Conservation (phyloP, 345 rosid species). For the Clausena lansium region DNA sequence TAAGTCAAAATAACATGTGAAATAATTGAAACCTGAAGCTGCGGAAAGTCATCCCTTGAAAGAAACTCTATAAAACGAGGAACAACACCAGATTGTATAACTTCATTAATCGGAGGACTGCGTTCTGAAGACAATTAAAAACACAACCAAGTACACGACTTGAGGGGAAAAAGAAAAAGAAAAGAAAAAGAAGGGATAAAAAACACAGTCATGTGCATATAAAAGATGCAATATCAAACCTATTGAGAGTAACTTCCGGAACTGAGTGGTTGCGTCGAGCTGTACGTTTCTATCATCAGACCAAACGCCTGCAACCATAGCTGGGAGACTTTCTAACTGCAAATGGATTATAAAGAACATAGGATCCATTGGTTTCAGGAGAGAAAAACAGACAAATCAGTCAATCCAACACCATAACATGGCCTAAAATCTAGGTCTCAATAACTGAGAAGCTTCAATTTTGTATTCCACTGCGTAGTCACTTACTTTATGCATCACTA, state of each 20-base stretch:
- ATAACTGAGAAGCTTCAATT: background rate
- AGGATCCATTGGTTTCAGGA: background rate
- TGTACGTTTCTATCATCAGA: conserved; percentile 56
- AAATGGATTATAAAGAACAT: background rate
- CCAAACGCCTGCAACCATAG: conserved; percentile 59
- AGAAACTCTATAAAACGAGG: conserved; percentile 80
- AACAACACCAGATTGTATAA: conserved; percentile 64
- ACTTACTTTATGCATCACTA: background rate
- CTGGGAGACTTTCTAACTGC: conserved; percentile 68
- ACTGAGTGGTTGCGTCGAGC: conserved; percentile 66
- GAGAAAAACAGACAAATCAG: background rate
- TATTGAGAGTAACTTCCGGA: conserved; percentile 69
- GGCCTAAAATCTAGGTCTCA: background rate
- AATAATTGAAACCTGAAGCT: conserved; percentile 57
- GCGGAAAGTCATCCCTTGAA: conserved; percentile 68
- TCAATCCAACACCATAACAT: too few species aligned
- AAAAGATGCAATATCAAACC: conserved; percentile 30
- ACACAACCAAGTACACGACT: background rate
- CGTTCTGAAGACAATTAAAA: conserved; percentile 43
- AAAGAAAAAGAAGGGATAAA: background rate
- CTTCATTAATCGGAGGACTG: conserved; percentile 75
- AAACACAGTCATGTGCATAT: background rate
- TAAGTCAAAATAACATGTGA: background rate
- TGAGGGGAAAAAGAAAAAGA: background rate
- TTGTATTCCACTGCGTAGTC: background rate